These are phyloP conservation scores for Populus alba DNA, from an alignment of 345 rosid genomes.

Conservation along the genomic window DNA sequence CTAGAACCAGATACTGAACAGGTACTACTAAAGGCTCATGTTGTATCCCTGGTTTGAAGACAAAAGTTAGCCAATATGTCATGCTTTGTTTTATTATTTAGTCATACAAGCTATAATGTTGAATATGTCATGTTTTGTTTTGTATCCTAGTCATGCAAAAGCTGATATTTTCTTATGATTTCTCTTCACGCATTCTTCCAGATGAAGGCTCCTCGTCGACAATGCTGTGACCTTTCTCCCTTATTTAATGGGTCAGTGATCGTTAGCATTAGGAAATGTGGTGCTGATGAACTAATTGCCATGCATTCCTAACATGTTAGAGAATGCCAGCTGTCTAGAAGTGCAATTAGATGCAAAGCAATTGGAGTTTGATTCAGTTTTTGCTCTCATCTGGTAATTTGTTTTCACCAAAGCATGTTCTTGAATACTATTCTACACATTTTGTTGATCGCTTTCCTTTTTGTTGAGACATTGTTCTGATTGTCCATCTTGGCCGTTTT, in stretches of 20 bases:
- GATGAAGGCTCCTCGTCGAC: conserved; percentile 69
- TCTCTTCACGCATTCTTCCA: conserved; percentile 12
- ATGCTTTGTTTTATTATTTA: background rate
- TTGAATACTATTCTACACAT: background rate
- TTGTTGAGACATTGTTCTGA: background rate
- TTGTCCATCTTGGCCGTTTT: background rate
- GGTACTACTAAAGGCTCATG: conserved; percentile 38
- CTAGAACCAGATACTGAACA: conserved; percentile 44
- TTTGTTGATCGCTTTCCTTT: no score
- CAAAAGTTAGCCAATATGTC: background rate
- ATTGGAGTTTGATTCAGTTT: conserved; percentile 3
- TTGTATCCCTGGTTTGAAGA: background rate
- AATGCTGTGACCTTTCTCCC: conserved; percentile 59
- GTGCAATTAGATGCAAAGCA: background rate
- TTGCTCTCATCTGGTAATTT: conserved; percentile 11
- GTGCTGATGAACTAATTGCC: conserved; percentile 52
- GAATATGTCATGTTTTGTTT: background rate
- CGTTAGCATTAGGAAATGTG: conserved; percentile 56
- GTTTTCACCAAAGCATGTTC: background rate
- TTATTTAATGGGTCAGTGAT: conserved; percentile 48
- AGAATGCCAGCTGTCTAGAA: conserved; percentile 14
- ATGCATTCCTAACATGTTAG: conserved; percentile 41
- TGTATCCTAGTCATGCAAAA: background rate
- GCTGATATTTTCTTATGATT: background rate
- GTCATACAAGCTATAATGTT: background rate